These are phyloP conservation scores for Corylus americana DNA, from an alignment of 306 rosid genomes.

Conservation along the genomic window DNA sequence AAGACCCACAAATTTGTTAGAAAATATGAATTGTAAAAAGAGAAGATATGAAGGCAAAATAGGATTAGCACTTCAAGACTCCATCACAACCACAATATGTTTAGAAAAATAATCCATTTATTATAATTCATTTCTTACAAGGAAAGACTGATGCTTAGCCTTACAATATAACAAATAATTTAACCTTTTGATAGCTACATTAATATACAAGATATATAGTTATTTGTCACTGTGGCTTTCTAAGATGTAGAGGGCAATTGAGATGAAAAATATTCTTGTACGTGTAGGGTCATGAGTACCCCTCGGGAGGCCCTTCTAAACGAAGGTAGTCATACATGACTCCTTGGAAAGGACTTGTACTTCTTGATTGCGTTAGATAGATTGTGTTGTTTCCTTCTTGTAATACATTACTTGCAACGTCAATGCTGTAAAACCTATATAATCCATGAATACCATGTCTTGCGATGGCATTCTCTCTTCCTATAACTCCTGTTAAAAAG, in stretches of 20 bases:
- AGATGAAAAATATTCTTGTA: background rate
- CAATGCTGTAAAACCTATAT: constrained; percentile 42
- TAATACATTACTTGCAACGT: constrained; percentile 32
- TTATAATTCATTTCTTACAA: too few relatives aligned
- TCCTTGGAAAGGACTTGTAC: constrained; percentile 34
- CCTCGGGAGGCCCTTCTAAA: constrained; percentile 59
- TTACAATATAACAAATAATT: too few relatives aligned
- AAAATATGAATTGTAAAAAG: too few relatives aligned
- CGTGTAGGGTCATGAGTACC: background rate
- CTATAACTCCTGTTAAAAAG: constrained; percentile 49
- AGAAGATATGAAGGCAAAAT: too few relatives aligned
- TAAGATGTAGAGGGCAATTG: too few relatives aligned
- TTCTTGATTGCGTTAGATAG: constrained; percentile 56
- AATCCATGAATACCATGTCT: constrained; percentile 87
- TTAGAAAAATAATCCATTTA: background rate
- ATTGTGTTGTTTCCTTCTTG: constrained; percentile 51
- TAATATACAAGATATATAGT: too few relatives aligned
- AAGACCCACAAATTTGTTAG: too few relatives aligned
- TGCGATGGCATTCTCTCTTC: constrained; percentile 68
- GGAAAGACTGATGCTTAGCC: too few relatives aligned
- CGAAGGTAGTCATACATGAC: constrained; percentile 85
- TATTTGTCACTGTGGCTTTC: too few relatives aligned
- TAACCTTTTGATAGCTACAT: too few relatives aligned
- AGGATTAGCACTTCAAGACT: too few relatives aligned
- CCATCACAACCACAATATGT: too few relatives aligned